Base-by-base conservation (phyloP, 2,329 filamentous ascomycete genomes). In the Fusarium floridanum region DNA sequence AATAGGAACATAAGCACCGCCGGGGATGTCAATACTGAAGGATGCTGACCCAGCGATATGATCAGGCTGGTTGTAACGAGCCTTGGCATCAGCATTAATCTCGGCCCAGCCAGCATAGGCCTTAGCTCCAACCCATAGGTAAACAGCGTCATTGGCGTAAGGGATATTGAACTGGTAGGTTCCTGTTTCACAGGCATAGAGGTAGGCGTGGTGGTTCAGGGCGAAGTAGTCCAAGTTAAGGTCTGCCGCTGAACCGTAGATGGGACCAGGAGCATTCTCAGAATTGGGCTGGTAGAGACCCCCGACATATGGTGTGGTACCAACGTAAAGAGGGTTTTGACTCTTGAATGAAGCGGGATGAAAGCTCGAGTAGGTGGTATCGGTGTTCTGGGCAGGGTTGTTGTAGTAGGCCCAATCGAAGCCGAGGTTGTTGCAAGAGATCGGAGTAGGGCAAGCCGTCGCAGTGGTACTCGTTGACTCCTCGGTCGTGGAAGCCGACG, bases 391-490 rank as follows among this genome's bases (percentile, higher is more conserved):
- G 12, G 36, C 16, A 37, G 57, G 37, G 57, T 61, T 61, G 39
- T 7, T 61, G 24, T 61, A 61, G 57, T 61, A 61, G 36, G 57
- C 57, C 57, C 57, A 61, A 24, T 61, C 57, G 22, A 61, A 61
- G 22, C 57, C 57, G 27, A 61, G 57, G 57, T 61, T 61, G 36
- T 61, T 43, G 16, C 57, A 61, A 14, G 57, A 6, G 16, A 61
- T 24, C 7, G 57, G 57, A 27, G 57, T 61, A 14, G 57, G 57
- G 32, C 57, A 61, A 29, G 36, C 36, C 22, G 57, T 16, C 10
- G 50, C 55, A n/a, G 55, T 37, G 3, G 14, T 57, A 5, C 34
- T 27, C 4, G 55, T 57, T 11, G 29, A 36, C 53, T 56, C 27
- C 9, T 6, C 34, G 22, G 55, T 57, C 5, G 55, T 37, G 14